Percentiles rank a stretch among this genome's conserved stretches.
These are phyloP conservation scores for Rhynchosporium agropyri DNA, from an alignment of 2,329 filamentous ascomycete genomes.

Conservation along the genomic window DNA sequence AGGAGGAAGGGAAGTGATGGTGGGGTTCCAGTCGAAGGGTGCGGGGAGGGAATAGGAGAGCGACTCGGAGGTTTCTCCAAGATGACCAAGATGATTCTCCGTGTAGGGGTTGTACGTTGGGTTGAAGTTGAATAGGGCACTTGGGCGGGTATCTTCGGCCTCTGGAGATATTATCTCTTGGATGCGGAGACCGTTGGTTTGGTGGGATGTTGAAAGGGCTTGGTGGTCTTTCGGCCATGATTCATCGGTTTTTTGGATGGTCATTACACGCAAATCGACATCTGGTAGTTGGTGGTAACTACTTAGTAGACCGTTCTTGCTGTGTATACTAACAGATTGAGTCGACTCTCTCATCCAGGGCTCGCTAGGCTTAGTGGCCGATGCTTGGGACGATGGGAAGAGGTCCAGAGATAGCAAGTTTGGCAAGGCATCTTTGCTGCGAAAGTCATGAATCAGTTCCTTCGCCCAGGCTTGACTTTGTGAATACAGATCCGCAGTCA, in stretches of 20 bases:
- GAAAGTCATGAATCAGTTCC: constrained; percentile 1
- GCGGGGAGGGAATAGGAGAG: constrained; percentile 41
- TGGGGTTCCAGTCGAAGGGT: constrained; percentile 51
- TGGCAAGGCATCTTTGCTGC: background rate
- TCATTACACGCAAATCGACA: constrained; percentile 4
- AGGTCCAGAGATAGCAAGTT: background rate
- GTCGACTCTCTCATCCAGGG: constrained; percentile 6
- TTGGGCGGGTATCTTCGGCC: constrained; percentile 19
- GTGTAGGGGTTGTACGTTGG: constrained; percentile 34
- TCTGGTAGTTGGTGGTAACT: background rate
- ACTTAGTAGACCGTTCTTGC: background rate
- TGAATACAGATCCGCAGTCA: background rate
- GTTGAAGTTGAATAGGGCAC: constrained; percentile 27
- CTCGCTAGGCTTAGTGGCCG: background rate
- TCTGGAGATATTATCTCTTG: constrained; percentile 38
- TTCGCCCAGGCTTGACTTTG: background rate
- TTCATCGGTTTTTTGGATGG: background rate
- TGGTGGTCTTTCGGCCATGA: constrained; percentile 2
- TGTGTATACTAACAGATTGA: background rate
- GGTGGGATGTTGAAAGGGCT: background rate
- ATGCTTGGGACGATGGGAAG: background rate
- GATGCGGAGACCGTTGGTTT: constrained; percentile 33
- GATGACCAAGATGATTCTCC: constrained; percentile 18
- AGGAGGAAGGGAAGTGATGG: constrained; percentile 42
- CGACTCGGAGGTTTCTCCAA: constrained; percentile 40